Percentiles rank a stretch among this genome's conserved stretches.
phyloP scores from a whole-genome alignment of 2,329 filamentous ascomycete species.

The Penicillium sp. region DNA sequence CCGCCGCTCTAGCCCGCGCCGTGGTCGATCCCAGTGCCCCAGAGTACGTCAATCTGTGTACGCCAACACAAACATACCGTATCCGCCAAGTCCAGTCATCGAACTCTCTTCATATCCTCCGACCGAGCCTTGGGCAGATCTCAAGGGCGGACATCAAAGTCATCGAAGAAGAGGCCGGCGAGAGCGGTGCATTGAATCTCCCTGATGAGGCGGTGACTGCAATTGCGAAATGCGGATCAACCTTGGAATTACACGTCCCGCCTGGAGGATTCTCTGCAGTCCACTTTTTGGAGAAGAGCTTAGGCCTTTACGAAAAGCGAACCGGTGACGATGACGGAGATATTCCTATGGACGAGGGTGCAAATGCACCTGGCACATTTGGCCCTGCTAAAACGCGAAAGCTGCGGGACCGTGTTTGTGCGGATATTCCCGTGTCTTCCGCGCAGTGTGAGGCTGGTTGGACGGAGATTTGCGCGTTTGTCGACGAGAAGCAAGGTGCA shows the following conservation, averaged over 20 bases:
- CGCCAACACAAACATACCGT: constrained; percentile 61
- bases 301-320: constrained; percentile 40
- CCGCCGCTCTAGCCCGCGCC: constrained; percentile 37
- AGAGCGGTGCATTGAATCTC: constrained; percentile 32
- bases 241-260: constrained; percentile 51
- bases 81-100: constrained; percentile 70
- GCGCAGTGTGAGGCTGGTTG: constrained; percentile 59
- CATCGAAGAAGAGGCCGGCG: constrained; percentile 31
- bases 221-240: constrained; percentile 54
- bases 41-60: constrained; percentile 64
- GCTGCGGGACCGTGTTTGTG: constrained; percentile 51
- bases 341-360: constrained; percentile 25
- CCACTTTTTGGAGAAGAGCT: constrained; percentile 37
- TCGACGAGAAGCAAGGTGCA: constrained; percentile 40
- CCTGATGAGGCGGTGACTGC: constrained; percentile 44
- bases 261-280: constrained; percentile 41
- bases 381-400: constrained; percentile 35
- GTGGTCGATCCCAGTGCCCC: constrained; percentile 33
- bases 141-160: constrained; percentile 38
- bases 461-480: constrained; percentile 60
- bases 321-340: constrained; percentile 30
- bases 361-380: constrained; percentile 34
- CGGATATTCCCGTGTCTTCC: constrained; percentile 59
- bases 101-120: constrained; percentile 65
- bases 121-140: constrained; percentile 47